Conservation (phyloP, 768 basidiomycete species). For the Cyclocybe aegerita region DNA sequence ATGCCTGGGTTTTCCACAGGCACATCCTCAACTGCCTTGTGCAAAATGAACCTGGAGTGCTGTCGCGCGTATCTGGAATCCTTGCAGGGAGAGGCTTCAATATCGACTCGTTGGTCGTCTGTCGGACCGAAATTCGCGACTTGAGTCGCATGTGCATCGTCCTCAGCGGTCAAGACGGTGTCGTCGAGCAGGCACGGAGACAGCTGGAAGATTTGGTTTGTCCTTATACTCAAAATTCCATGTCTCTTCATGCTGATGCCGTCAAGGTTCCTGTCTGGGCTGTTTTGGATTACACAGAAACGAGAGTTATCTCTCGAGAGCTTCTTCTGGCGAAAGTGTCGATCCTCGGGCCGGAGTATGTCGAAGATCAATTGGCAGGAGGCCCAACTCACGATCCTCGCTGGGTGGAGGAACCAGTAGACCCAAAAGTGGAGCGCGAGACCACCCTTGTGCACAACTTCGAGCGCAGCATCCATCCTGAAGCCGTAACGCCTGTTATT, state of each 20-base stretch:
- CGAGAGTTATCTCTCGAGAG: conserved; percentile 88
- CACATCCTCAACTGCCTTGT: conserved; percentile 97
- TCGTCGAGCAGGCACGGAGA: conserved; percentile 94
- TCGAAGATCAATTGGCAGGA: conserved; percentile 86
- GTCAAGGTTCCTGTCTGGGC: conserved; percentile 98
- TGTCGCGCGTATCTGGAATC: conserved; percentile 96
- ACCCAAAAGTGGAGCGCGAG: conserved; percentile 68
- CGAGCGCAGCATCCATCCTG: conserved; percentile 54
- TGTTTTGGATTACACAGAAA: conserved; percentile 96
- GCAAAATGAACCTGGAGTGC: conserved; percentile 99
- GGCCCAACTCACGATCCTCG: conserved; percentile 83
- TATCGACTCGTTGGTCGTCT: conserved; percentile 97
- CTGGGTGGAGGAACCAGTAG: conserved; percentile 25
- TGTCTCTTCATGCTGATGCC: neutral
- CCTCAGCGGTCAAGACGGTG: conserved; percentile 93
- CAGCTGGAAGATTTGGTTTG: conserved; percentile 95
- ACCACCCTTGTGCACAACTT: conserved; percentile 73
- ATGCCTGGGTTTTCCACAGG: conserved; percentile 39
- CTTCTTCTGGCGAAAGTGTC: conserved; percentile 95
- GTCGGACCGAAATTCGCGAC: conserved; percentile 96
- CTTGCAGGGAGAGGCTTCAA: conserved; percentile 98
- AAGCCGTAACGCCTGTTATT: conserved; percentile 37
- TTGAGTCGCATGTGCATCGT: conserved; percentile 98
- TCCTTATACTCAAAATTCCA: conserved; percentile 12
- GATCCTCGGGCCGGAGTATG: conserved; percentile 95